Conservation (phyloP, 352 stramenopile genomes). For the Thalassiosira oceanica region DNA sequence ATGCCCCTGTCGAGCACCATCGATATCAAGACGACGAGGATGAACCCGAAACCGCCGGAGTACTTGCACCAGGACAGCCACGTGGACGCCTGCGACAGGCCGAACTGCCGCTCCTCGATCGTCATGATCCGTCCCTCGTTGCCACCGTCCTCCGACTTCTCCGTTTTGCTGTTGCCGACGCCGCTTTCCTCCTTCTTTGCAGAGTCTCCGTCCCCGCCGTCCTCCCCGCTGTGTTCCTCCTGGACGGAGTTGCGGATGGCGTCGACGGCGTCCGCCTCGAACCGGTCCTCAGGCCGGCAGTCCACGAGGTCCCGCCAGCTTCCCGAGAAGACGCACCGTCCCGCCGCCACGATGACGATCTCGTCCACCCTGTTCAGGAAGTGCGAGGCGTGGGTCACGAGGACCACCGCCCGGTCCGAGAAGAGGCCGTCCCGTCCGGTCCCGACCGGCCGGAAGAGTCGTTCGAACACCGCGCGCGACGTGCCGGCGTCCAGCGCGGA, state of each 20-base stretch:
- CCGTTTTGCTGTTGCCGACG: neutral
- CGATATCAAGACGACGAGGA: conserved; percentile 54
- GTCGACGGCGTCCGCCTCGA: conserved; percentile 33
- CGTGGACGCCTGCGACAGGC: conserved; percentile 62
- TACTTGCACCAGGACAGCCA: conserved; percentile 78
- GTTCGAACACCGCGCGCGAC: conserved; percentile 73
- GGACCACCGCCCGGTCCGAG: conserved; percentile 54
- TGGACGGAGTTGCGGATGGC: conserved; percentile 23
- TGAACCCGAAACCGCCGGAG: conserved; percentile 66
- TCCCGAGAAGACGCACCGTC: conserved; percentile 60
- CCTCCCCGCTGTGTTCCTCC: conserved; percentile 15
- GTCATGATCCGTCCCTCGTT: conserved; percentile 55
- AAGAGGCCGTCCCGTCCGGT: conserved; percentile 48
- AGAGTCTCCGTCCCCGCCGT: too few relatives aligned
- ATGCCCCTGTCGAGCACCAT: conserved; percentile 69
- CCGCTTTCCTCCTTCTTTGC: conserved; percentile 5
- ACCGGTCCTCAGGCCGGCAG: conserved; percentile 12
- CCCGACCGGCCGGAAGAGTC: conserved; percentile 40
- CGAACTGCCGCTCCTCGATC: conserved; percentile 69
- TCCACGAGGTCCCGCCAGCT: conserved; percentile 59
- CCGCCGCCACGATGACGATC: conserved; percentile 74
- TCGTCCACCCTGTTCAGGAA: conserved; percentile 72
- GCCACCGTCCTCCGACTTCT: conserved; percentile 8
- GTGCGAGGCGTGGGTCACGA: conserved; percentile 83
- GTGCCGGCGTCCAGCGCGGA: conserved; percentile 81